Evolutionary conservation across 257 asterid species (phyloP).

Genomic region (Verbena officinalis): DNA sequence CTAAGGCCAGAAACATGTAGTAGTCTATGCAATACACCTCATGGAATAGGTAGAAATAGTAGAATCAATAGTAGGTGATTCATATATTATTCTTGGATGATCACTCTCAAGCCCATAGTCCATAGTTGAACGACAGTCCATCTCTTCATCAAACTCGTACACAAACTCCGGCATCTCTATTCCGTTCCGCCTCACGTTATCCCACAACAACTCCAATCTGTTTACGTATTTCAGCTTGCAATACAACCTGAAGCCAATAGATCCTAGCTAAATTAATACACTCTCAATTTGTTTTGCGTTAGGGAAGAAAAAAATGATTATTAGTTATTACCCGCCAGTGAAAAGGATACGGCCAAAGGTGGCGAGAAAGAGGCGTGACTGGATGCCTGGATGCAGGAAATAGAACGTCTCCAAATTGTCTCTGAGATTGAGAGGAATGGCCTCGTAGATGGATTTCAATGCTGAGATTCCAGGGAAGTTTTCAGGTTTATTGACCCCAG

Average conservation of each 20-base stretch:
- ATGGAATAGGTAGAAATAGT: conserved; percentile 61
- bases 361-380: conserved; percentile 78
- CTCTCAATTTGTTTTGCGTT: neutral
- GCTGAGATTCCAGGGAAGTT: conserved; percentile 75
- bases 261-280: too few relatives aligned
- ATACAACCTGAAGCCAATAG: conserved; percentile 60
- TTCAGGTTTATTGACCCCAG: conserved; percentile 53
- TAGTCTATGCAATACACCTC: conserved; percentile 72
- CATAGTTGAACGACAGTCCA: conserved; percentile 51
- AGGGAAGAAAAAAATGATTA: neutral
- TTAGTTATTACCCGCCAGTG: conserved; percentile 46
- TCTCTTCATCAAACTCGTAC: conserved; percentile 65
- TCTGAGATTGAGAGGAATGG: conserved; percentile 49
- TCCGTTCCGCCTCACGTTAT: conserved; percentile 53
- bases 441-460: conserved; percentile 50
- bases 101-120: conserved; percentile 85
- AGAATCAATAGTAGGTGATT: conserved; percentile 38
- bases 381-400: conserved; percentile 81
- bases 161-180: conserved; percentile 81
- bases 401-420: conserved; percentile 56
- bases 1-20: conserved; percentile 2
- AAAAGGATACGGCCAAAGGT: conserved; percentile 70
- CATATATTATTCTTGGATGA: conserved; percentile 50
- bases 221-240: conserved; percentile 61
- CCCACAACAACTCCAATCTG: conserved; percentile 78